A percentile compares a stretch with the other conserved stretches of the same genome.
phyloP scores from a whole-genome alignment of 148 eudicot species.

The Simmondsia chinensis region DNA sequence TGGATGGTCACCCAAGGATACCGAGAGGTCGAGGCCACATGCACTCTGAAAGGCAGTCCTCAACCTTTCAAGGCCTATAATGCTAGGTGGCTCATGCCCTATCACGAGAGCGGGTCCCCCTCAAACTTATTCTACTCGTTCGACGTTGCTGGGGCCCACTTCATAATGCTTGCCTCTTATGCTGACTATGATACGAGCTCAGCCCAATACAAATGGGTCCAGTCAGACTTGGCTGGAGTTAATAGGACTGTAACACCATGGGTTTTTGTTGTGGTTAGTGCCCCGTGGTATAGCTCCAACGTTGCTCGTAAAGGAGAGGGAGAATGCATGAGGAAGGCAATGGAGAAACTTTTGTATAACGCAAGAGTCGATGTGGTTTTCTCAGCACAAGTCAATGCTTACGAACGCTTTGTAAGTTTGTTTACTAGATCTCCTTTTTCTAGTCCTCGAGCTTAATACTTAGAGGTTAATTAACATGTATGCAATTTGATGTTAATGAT shows the following conservation, averaged over 20 bases:
- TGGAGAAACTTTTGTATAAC: conserved; percentile 43
- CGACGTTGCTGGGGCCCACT: conserved; percentile 46
- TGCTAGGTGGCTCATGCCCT: conserved; percentile 64
- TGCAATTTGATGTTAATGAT: too few relatives aligned
- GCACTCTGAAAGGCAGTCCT: conserved; percentile 25
- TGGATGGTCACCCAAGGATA: conserved; percentile 84
- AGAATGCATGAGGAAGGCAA: conserved; percentile 51
- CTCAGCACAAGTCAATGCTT: conserved; percentile 69
- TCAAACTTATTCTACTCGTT: conserved; percentile 75
- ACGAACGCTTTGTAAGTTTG: conserved; percentile 62
- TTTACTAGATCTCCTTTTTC: background rate
- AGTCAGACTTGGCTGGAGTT: conserved; percentile 29
- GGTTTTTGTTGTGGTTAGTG: conserved; percentile 42
- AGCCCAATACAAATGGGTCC: conserved; percentile 53
- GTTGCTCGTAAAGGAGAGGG: conserved; percentile 61
- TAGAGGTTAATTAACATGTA: too few relatives aligned
- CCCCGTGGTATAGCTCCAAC: conserved; percentile 63
- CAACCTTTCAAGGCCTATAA: conserved; percentile 76
- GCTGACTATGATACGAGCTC: conserved; percentile 36
- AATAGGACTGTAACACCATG: conserved; percentile 50
- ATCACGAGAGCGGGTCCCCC: conserved; percentile 44
- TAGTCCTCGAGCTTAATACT: background rate
- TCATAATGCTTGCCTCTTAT: conserved; percentile 74
- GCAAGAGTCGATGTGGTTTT: conserved; percentile 52
- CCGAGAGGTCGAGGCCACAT: conserved; percentile 60